Conservation (phyloP, 2,329 filamentous ascomycete species). For the Cercospora nicotianae region DNA sequence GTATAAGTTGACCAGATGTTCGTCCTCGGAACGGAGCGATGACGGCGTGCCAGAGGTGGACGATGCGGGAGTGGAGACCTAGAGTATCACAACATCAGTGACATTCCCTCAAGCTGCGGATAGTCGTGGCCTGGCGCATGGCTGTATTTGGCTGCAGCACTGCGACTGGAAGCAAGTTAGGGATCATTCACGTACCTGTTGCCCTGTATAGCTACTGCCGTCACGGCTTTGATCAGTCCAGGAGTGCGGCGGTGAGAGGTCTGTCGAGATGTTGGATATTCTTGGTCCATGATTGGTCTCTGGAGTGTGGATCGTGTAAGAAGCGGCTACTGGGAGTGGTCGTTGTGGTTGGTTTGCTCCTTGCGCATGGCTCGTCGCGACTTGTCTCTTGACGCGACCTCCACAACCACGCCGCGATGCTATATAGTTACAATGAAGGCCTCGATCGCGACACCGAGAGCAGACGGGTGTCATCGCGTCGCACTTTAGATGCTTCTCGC, state of each 20-base stretch:
- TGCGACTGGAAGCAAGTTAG: background rate
- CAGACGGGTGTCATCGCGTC: constrained; percentile 67
- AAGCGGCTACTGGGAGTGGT: constrained; percentile 5
- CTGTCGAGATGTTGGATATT: background rate
- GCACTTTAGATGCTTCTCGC: constrained; percentile 71
- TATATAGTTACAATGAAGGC: constrained; percentile 66
- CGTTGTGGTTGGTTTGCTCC: background rate
- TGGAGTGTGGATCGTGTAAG: background rate
- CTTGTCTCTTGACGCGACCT: constrained; percentile 44
- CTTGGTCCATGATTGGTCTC: background rate
- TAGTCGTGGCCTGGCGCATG: background rate
- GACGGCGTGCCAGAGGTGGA: constrained; percentile 45
- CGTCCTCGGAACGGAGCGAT: constrained; percentile 35
- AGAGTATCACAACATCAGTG: background rate
- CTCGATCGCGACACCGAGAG: constrained; percentile 47
- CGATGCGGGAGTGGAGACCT: constrained; percentile 15
- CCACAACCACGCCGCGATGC: constrained; percentile 75
- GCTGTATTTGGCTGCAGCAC: too few relatives aligned
- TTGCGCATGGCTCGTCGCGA: background rate
- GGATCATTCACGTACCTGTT: background rate
- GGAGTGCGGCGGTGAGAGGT: constrained; percentile 8
- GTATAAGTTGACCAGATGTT: constrained; percentile 53
- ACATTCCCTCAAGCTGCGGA: background rate
- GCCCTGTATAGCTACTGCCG: constrained; percentile 5
- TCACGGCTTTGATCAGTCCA: constrained; percentile 9